A percentile compares a stretch with the other conserved stretches of the same genome.
Evolutionary conservation across 2,329 filamentous ascomycete genomes (phyloP).

Genomic region (Aureobasidium sp.): DNA sequence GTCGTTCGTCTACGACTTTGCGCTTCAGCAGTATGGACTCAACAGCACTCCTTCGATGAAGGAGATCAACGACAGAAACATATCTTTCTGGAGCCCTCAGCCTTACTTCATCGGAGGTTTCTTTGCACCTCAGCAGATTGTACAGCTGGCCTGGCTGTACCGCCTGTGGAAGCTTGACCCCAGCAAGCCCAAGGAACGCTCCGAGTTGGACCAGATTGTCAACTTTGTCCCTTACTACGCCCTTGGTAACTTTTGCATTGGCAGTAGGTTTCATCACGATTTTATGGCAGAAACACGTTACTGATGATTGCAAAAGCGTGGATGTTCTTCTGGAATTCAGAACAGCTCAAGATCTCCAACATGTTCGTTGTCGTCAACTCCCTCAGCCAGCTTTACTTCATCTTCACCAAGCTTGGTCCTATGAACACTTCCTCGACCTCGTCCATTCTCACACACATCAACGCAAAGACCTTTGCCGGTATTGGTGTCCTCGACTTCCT

Average conservation of each 20-base stretch:
- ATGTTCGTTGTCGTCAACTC: conserved; percentile 51
- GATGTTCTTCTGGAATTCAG: conserved; percentile 56
- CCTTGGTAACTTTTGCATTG: conserved; percentile 51
- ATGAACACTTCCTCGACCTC: conserved; percentile 43
- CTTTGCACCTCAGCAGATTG: conserved; percentile 53
- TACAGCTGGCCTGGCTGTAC: conserved; percentile 51
- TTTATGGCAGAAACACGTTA: not conserved
- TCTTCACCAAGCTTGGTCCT: conserved; percentile 37
- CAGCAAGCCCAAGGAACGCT: conserved; percentile 29
- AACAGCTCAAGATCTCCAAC: conserved; percentile 43
- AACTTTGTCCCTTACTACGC: conserved; percentile 42
- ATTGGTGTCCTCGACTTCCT: conserved; percentile 52
- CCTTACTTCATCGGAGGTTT: conserved; percentile 52
- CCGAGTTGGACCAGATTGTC: conserved; percentile 42
- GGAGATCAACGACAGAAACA: conserved; percentile 48
- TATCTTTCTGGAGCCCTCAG: conserved; percentile 51
- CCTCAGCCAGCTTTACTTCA: conserved; percentile 46
- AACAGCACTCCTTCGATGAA: conserved; percentile 50
- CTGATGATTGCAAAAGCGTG: conserved; percentile 28
- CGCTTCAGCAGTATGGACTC: conserved; percentile 52
- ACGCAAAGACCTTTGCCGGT: conserved; percentile 52
- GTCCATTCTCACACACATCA: conserved; percentile 49
- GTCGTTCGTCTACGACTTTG: conserved; percentile 50
- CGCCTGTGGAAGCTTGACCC: conserved; percentile 43
- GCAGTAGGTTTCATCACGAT: conserved; percentile 26